Base-by-base conservation (phyloP, 2,329 filamentous ascomycete species). In the Lasiodiplodia citricola region DNA sequence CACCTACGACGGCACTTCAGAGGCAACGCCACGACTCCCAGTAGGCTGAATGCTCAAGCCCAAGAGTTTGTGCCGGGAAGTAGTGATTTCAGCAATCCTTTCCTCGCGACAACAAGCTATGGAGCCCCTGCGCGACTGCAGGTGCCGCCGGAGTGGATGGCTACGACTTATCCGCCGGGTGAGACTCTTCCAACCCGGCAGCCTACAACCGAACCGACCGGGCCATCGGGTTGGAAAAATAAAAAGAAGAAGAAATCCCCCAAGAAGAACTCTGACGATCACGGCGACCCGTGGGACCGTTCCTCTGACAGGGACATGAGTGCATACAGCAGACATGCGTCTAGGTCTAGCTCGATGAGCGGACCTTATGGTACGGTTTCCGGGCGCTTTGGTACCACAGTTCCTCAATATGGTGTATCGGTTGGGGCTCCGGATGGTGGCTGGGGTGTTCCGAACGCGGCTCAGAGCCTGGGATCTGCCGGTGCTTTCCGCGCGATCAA, bases 1-100 rank as follows among this genome's bases (percentile, higher is more conserved):
- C 25, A 35, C 3, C 21, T 14, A 25, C 18, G 10, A n/a, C 23
- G 16, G 4, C 25, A 23, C 10, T 28, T 37, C 13, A 31, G 18
- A 38, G n/a, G 60, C 11, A 52, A 51, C 21, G n/a, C 23, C 11
- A 51, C 50, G 6, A 44, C 44, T 5, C 44, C 65, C 31, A 60
- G 37, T 16, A 51, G 50, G 41, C 41, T 68, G 11, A 68, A 68
- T 25, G 67, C 67, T 7, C 44, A 57, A 16, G 67, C 67, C 25
- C 51, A 56, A 16, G 67, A 68, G 38, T 68, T 68, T 58, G 58
- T 68, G 10, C 67, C 67, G 21, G 21, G 37, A 31, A 3, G 28
- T 21, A 47, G 18, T 3, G 25, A 5, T 4, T 55, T 47, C 23
- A n/a, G 65, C 41, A 60, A 16, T 16, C 38, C 41, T 28, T 25